phyloP scores from a whole-genome alignment of 139 green algal genomes.

The Chlorella sp. region DNA sequence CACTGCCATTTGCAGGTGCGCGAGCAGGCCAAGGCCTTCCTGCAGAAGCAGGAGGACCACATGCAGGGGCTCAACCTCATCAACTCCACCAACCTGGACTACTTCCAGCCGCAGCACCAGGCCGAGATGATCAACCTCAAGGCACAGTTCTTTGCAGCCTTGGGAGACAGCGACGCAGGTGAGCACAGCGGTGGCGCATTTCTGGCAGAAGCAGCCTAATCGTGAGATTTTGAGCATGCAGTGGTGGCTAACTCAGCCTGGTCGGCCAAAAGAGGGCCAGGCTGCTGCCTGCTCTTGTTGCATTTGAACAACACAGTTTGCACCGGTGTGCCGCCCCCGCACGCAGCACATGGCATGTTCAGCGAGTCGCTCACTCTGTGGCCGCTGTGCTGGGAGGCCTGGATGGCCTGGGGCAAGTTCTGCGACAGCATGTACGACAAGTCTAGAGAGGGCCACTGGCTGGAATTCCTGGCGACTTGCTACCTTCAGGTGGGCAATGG shows the following conservation, averaged over 20 bases:
- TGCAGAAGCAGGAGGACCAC: slow-evolving; percentile 63
- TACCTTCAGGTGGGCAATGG: slow-evolving; percentile 5
- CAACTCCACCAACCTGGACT: slow-evolving; percentile 96
- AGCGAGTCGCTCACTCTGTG: slow-evolving; percentile 85
- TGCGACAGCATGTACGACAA: slow-evolving; percentile 83
- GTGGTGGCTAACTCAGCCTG: background rate
- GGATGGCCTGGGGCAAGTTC: slow-evolving; percentile 91
- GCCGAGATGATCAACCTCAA: slow-evolving; percentile 94
- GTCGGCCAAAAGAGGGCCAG: background rate
- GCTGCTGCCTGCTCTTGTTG: background rate
- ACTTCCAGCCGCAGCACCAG: slow-evolving; percentile 89
- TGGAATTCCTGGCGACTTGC: slow-evolving; percentile 79
- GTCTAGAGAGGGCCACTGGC: slow-evolving; percentile 51
- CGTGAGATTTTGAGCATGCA: background rate
- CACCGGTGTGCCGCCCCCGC: background rate
- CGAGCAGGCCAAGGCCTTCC: slow-evolving; percentile 66
- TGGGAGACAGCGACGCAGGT: slow-evolving; percentile 41
- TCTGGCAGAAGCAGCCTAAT: background rate
- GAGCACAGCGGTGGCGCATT: background rate
- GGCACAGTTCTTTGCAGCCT: slow-evolving; percentile 72
- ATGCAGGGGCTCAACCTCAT: slow-evolving; percentile 90
- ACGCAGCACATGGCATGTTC: slow-evolving; percentile 72
- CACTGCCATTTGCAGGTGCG: slow-evolving; percentile 11
- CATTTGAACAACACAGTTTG: no score
- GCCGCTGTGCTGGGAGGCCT: slow-evolving; percentile 80